phyloP scores from a whole-genome alignment of 768 basidiomycete species.

The Lanmaoa rubissima region DNA sequence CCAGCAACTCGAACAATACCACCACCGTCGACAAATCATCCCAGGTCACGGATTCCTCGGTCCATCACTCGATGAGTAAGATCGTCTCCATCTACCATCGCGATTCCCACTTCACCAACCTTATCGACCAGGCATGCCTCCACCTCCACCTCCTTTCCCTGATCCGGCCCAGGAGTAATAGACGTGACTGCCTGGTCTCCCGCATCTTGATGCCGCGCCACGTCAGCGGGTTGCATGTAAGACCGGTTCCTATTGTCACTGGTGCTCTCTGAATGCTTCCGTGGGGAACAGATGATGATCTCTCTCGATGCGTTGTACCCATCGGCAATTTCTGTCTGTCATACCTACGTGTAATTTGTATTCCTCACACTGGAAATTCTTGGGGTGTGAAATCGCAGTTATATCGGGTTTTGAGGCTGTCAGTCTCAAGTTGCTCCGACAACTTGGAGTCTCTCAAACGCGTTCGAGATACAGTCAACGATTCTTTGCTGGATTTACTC shows the following conservation, averaged over 20 bases:
- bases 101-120: background rate
- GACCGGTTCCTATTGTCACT: background rate
- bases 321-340: background rate
- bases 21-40: conserved; percentile 15
- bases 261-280: background rate
- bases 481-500: background rate
- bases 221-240: background rate
- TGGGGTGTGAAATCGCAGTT: no score
- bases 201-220: background rate
- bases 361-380: background rate
- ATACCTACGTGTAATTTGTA: background rate
- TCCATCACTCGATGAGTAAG: conserved; percentile 26
- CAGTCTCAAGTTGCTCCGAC: background rate
- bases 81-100: background rate
- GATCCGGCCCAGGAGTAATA: background rate
- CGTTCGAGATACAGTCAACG: background rate
- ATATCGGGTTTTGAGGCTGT: background rate
- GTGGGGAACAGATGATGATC: background rate
- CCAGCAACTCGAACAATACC: conserved; percentile 19
- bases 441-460: background rate
- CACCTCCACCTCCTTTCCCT: background rate
- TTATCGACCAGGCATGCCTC: background rate
- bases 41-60: conserved; percentile 19
- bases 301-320: background rate
- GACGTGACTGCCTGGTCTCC: background rate